These are phyloP conservation scores for Periconia sp. DNA, from an alignment of 2,329 filamentous ascomycete genomes.

Conservation along the genomic window DNA sequence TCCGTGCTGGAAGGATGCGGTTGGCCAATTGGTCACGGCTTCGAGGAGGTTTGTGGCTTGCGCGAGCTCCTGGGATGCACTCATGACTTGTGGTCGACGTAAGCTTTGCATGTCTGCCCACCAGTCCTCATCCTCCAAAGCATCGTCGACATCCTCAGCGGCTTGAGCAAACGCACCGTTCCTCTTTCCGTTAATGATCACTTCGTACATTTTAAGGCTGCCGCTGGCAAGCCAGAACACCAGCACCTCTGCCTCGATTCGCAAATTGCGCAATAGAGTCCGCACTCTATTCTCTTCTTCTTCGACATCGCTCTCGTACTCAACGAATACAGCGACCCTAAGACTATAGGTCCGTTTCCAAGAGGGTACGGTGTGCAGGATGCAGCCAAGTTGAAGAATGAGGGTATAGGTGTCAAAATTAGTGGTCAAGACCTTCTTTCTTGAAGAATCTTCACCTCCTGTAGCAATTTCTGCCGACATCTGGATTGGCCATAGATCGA, in stretches of 20 bases:
- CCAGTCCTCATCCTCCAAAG: conserved; percentile 77
- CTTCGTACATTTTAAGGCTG: conserved; percentile 72
- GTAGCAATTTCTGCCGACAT: conserved; percentile 85
- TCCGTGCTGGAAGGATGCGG: conserved; percentile 59
- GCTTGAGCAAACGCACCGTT: conserved; percentile 59
- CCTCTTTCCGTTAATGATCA: conserved; percentile 73
- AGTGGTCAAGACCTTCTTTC: conserved; percentile 74
- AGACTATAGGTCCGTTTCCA: conserved; percentile 78
- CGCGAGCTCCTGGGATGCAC: conserved; percentile 52
- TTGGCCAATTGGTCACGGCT: conserved; percentile 57
- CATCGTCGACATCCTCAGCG: conserved; percentile 67
- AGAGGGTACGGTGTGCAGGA: conserved; percentile 78
- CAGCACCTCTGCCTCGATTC: conserved; percentile 78
- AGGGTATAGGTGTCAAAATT: conserved; percentile 92
- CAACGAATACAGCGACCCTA: conserved; percentile 84
- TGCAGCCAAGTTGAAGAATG: conserved; percentile 86
- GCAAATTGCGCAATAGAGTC: conserved; percentile 76
- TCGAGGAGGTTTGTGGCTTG: conserved; percentile 53
- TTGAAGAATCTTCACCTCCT: conserved; percentile 49
- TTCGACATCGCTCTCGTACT: conserved; percentile 83
- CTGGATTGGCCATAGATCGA: conserved; percentile 91
- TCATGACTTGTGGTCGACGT: conserved; percentile 44
- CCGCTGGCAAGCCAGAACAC: conserved; percentile 85
- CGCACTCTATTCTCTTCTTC: conserved; percentile 77
- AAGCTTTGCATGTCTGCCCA: conserved; percentile 75